phyloP scores from a whole-genome alignment of 805 yeast genomes.

The Candida incommunis region DNA sequence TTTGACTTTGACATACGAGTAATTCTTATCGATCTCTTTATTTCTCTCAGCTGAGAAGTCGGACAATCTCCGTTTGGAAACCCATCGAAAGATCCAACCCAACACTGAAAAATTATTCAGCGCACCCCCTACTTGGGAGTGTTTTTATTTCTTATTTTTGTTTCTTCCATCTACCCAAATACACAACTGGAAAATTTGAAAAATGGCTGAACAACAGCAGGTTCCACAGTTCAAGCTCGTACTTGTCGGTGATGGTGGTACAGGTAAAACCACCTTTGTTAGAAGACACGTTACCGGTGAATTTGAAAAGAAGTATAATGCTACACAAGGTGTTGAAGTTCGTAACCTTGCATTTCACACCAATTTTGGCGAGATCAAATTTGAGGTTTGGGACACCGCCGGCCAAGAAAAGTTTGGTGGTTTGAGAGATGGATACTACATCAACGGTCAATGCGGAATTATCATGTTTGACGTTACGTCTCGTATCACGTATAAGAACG shows the following conservation, averaged over 20 bases:
- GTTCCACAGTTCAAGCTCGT: slow-evolving; percentile 98
- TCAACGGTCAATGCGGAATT: slow-evolving; percentile 99
- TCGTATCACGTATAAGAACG: slow-evolving; percentile 98
- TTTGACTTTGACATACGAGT: too few species aligned
- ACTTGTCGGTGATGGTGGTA: slow-evolving; percentile 99
- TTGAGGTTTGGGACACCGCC: slow-evolving; percentile 99
- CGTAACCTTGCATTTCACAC: slow-evolving; percentile 98
- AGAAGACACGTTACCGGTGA: slow-evolving; percentile 99
- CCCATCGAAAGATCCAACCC: not conserved
- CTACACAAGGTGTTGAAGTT: slow-evolving; percentile 98
- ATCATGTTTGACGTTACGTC: slow-evolving; percentile 99
- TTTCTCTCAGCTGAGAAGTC: too few species aligned
- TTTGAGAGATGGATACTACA: slow-evolving; percentile 98
- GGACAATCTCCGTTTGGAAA: not conserved
- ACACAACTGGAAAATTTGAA: slow-evolving; percentile 2
- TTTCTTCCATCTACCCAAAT: not conserved
- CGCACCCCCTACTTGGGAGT: too few species aligned
- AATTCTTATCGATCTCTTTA: too few species aligned
- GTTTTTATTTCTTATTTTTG: not conserved
- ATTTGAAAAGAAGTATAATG: slow-evolving; percentile 96
- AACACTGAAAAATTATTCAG: slow-evolving; percentile 1
- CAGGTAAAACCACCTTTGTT: slow-evolving; percentile 99
- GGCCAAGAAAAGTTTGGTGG: slow-evolving; percentile 99
- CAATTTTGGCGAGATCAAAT: slow-evolving; percentile 95
- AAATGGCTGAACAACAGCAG: slow-evolving; percentile 23